A percentile compares a stretch with the other conserved stretches of the same genome.
phyloP scores from a whole-genome alignment of 331 rosid species.

The Malus hybrid region DNA sequence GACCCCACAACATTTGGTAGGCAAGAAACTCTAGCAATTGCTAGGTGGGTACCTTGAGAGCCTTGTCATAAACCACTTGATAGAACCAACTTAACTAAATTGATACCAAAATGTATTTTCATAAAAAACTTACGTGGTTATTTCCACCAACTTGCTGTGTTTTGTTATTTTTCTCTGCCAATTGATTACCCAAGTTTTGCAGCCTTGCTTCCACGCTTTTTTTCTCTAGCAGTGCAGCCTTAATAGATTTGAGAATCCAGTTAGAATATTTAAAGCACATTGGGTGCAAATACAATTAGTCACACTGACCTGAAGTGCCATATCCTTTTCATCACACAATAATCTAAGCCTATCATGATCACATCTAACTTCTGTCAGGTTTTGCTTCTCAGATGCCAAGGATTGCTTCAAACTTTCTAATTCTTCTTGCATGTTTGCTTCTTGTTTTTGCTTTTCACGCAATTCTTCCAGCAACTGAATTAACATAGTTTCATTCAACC shows the following conservation, averaged over 20 bases:
- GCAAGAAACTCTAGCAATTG: too few species aligned
- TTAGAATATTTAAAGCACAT: neutral
- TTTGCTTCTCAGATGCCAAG: conserved; percentile 47
- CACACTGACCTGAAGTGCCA: conserved; percentile 62
- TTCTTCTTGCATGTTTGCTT: conserved; percentile 56
- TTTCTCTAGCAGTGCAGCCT: conserved; percentile 62
- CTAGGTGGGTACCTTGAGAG: too few species aligned
- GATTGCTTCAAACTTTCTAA: conserved; percentile 58
- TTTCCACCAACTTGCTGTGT: conserved; percentile 38
- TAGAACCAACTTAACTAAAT: neutral
- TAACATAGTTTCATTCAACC: conserved; percentile 13
- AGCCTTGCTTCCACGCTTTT: conserved; percentile 63
- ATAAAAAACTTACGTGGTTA: conserved; percentile 42
- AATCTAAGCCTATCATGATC: conserved; percentile 51
- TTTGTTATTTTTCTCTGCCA: conserved; percentile 40
- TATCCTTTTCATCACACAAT: conserved; percentile 62
- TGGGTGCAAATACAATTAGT: conserved; percentile 6
- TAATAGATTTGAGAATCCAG: conserved; percentile 20
- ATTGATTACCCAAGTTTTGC: conserved; percentile 46
- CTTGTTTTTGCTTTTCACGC: conserved; percentile 50
- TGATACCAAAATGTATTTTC: neutral
- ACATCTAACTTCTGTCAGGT: conserved; percentile 39
- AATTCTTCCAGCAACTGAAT: conserved; percentile 63
- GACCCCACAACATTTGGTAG: too few species aligned
- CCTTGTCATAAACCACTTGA: neutral